Evolutionary conservation across 495 filamentous ascomycete genomes (phyloP).

Genomic region (Entonaema liquescens): DNA sequence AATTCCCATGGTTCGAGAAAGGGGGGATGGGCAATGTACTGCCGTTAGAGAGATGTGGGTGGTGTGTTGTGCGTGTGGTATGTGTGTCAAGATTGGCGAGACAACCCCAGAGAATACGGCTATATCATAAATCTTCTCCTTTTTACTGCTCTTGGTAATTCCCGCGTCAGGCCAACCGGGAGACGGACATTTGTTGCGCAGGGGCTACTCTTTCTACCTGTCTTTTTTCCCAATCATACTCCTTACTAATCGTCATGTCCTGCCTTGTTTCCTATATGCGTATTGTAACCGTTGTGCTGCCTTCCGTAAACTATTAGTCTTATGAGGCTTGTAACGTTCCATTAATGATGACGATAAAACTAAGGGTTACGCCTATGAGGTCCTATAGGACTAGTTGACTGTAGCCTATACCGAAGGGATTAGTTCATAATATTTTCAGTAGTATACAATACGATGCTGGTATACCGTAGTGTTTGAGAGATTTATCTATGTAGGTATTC

Average conservation of each 20-base stretch:
- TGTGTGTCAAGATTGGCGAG: constrained; percentile 51
- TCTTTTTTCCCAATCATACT: constrained; percentile 48
- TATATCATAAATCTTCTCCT: constrained; percentile 51
- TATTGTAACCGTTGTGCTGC: constrained; percentile 8
- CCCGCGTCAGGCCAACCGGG: constrained; percentile 45
- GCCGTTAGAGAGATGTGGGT: constrained; percentile 42
- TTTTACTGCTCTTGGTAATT: constrained; percentile 49
- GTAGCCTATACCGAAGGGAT: background rate
- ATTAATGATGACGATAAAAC: background rate
- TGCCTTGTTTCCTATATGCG: constrained; percentile 28
- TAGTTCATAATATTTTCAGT: background rate
- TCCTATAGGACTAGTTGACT: background rate
- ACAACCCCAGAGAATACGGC: constrained; percentile 50
- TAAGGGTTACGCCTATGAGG: background rate
- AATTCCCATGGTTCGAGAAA: constrained; percentile 36
- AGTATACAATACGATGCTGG: background rate
- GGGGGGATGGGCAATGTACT: constrained; percentile 39
- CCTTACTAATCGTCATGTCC: constrained; percentile 49
- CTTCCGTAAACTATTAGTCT: background rate
- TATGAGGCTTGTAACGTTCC: background rate
- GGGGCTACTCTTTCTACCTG: constrained; percentile 47
- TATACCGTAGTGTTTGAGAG: background rate
- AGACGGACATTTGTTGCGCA: constrained; percentile 47
- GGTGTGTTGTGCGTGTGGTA: constrained; percentile 41
- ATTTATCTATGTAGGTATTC: background rate